Evolutionary conservation across 495 filamentous ascomycete species (phyloP), one percentile per base, ranked within the genome.

Genomic region (Amniculicola lignicola): DNA sequence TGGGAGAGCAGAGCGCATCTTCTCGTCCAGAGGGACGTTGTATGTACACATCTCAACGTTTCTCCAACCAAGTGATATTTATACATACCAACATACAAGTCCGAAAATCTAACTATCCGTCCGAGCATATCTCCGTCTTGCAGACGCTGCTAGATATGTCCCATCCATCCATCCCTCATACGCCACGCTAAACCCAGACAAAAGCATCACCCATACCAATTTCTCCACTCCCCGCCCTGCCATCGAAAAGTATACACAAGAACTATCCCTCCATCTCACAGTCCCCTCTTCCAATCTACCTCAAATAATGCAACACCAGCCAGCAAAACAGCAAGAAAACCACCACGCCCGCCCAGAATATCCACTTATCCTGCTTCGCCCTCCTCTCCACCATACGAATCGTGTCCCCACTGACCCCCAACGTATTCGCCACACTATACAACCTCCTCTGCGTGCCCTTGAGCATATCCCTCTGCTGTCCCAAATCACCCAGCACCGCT

Each of bases 311-410:
- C 69, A 98, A 62, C 40, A 92, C 88, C 54, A 88, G 69, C 82
- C 89, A 97, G 65, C 91, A 96, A 70, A 98, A 97, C 36, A 78
- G 69, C 54, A 97, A 86, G 71, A 98, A 98, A n/a, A 91, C 67
- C 28, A 94, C 69, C 18, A 94, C 89, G 0, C 93, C 90, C 12
- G 69, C 85, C 82, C 87, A 87, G 70, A 98, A 98, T 23, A 98
- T 94, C 92, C 91, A 97, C 72, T 96, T 96, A 64, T 98, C 93
- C 76, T 96, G 84, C 70, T 80, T 86, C 46, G 93, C 91, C 56
- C 93, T 79, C 64, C 93, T 75, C 70, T 97, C 91, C 43, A 98
- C 78, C 88, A 91, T 96, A 12, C 94, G 81, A 51, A 98, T 98
- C 4, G 93, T 98, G 68, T 97, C 94, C 24, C 92, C 90, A 69